Conservation (phyloP, 2,329 filamentous ascomycete species). For the Dryadomyces quercivorus region DNA sequence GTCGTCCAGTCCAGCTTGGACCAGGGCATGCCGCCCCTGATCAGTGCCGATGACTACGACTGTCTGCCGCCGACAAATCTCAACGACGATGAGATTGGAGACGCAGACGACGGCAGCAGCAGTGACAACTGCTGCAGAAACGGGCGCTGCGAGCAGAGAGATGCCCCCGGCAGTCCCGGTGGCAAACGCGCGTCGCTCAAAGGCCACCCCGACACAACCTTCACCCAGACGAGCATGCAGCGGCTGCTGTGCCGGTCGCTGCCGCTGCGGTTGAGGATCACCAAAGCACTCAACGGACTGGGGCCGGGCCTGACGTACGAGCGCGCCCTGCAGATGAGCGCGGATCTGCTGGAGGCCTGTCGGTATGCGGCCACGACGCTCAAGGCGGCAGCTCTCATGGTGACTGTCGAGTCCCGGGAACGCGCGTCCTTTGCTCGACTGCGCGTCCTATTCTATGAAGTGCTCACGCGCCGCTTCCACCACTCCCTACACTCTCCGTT, state of each 20-base stretch:
- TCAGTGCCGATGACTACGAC: conserved; percentile 35
- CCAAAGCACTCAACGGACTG: conserved; percentile 11
- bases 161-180: too few species aligned
- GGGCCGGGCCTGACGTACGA: conserved; percentile 10
- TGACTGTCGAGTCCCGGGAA: neutral
- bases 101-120: neutral
- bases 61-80: conserved; percentile 35
- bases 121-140: neutral
- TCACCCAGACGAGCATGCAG: conserved; percentile 14
- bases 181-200: neutral
- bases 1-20: conserved; percentile 38
- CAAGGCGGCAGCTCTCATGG: conserved; percentile 4
- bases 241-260: conserved; percentile 13
- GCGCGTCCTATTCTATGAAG: conserved; percentile 10
- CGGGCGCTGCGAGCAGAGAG: too few species aligned
- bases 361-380: conserved; percentile 7
- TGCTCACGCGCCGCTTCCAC: conserved; percentile 13
- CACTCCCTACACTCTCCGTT: conserved; percentile 14
- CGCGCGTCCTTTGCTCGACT: conserved; percentile 6
- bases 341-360: conserved; percentile 10
- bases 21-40: conserved; percentile 35
- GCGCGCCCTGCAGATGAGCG: conserved; percentile 11
- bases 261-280: conserved; percentile 9
- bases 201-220: conserved; percentile 5
- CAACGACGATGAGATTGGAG: conserved; percentile 35